These are phyloP conservation scores for Tephrocybe rancida DNA, from an alignment of 768 basidiomycete genomes.

Conservation along the genomic window DNA sequence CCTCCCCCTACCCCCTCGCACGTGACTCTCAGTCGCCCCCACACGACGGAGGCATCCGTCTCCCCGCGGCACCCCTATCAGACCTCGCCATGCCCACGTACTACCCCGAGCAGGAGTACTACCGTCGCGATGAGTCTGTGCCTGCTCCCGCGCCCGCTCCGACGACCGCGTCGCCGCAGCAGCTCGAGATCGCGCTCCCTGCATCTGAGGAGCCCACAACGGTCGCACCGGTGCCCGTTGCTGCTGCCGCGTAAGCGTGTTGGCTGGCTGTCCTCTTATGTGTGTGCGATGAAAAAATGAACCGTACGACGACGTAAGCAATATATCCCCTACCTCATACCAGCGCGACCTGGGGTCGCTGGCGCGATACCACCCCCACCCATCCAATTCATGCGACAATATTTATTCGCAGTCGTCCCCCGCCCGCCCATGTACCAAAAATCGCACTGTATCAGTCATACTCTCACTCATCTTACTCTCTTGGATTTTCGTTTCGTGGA, in stretches of 20 bases:
- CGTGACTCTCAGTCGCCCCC: conserved; percentile 55
- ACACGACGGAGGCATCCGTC: conserved; percentile 63
- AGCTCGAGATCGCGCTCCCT: conserved; percentile 4
- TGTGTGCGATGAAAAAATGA: conserved; percentile 1
- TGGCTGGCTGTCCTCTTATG: too few relatives aligned
- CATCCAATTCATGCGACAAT: conserved; percentile 10
- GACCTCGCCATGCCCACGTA: conserved; percentile 49
- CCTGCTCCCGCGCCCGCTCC: conserved; percentile 10
- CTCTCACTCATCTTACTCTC: background rate
- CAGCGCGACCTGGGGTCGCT: conserved; percentile 21
- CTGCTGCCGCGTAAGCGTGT: too few relatives aligned
- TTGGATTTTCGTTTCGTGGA: background rate
- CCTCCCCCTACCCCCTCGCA: conserved; percentile 61
- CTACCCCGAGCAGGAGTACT: conserved; percentile 12
- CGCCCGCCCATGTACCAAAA: conserved; percentile 5
- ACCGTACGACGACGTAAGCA: background rate
- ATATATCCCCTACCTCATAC: conserved; percentile 8
- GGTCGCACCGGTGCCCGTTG: background rate
- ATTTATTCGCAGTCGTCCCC: conserved; percentile 21
- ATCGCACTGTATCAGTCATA: conserved; percentile 9
- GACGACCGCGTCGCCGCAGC: conserved; percentile 6
- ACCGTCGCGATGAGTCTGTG: conserved; percentile 16
- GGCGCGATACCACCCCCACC: conserved; percentile 21
- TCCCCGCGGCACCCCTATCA: conserved; percentile 71
- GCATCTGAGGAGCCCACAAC: background rate